Evolutionary conservation across 768 basidiomycete genomes (phyloP).

Genomic region (Hericium coralloides): DNA sequence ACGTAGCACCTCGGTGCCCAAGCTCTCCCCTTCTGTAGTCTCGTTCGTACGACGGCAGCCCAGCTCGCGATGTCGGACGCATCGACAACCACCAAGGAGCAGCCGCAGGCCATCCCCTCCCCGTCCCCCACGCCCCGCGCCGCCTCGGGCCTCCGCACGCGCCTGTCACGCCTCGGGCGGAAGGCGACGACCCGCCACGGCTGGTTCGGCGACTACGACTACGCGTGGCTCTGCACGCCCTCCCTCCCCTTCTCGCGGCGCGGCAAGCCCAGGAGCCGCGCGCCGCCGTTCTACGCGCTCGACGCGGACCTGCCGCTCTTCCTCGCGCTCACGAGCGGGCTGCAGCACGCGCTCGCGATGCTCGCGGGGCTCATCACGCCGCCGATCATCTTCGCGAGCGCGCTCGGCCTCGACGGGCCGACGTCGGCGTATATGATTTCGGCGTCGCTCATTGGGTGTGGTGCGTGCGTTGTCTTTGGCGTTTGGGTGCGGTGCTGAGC

Average conservation of each 20-base stretch:
- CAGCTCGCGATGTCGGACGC: conserved; percentile 16
- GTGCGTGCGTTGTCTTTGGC: conserved; percentile 28
- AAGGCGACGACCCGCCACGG: conserved; percentile 48
- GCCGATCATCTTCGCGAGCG: conserved; percentile 68
- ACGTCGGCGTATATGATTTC: conserved; percentile 75
- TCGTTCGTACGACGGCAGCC: neutral
- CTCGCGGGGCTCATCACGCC: conserved; percentile 77
- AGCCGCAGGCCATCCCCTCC: conserved; percentile 18
- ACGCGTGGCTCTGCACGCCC: conserved; percentile 61
- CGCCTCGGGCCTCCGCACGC: conserved; percentile 4
- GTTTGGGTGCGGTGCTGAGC: neutral
- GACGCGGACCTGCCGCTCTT: conserved; percentile 64
- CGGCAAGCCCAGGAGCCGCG: conserved; percentile 19
- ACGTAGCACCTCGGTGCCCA: too few relatives aligned
- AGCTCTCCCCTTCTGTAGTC: neutral
- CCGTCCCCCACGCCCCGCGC: conserved; percentile 1
- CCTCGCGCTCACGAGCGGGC: conserved; percentile 63
- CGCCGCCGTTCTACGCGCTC: conserved; percentile 70
- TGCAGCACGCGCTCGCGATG: conserved; percentile 77
- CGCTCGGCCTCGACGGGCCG: conserved; percentile 46
- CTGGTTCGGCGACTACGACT: conserved; percentile 84
- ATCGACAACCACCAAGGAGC: conserved; percentile 20
- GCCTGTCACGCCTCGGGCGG: conserved; percentile 13
- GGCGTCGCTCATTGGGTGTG: conserved; percentile 71
- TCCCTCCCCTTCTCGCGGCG: conserved; percentile 38